Evolutionary conservation across 2,329 filamentous ascomycete genomes (phyloP).

Genomic region (Camillea tinctor): DNA sequence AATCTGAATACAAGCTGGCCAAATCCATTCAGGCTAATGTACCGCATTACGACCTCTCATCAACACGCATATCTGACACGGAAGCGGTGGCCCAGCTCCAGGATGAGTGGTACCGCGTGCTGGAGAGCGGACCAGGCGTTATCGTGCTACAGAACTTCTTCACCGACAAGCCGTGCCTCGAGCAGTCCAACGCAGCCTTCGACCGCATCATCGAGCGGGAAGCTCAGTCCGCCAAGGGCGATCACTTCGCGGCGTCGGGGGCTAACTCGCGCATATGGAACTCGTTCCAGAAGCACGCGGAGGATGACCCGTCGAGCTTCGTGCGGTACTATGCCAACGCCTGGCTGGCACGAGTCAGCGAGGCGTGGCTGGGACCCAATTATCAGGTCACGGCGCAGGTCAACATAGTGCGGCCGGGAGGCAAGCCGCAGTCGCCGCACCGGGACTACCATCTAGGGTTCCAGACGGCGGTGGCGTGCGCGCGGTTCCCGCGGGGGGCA

Average conservation of each 20-base stretch:
- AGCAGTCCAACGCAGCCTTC: slow-evolving; percentile 48
- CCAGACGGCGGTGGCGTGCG: slow-evolving; percentile 47
- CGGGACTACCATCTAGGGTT: slow-evolving; percentile 66
- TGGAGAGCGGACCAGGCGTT: slow-evolving; percentile 57
- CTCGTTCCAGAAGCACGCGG: slow-evolving; percentile 60
- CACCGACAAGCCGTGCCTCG: slow-evolving; percentile 40
- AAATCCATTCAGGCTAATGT: slow-evolving; percentile 13
- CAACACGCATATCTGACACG: slow-evolving; percentile 21
- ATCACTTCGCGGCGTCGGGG: slow-evolving; percentile 58
- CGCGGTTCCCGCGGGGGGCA: slow-evolving; percentile 48
- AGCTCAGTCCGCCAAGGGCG: slow-evolving; percentile 43
- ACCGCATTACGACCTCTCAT: slow-evolving; percentile 26
- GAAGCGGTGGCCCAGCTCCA: slow-evolving; percentile 40
- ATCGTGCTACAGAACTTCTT: slow-evolving; percentile 57
- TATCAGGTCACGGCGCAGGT: slow-evolving; percentile 62
- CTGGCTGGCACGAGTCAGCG: slow-evolving; percentile 51
- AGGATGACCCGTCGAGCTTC: slow-evolving; percentile 52
- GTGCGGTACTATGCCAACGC: slow-evolving; percentile 59
- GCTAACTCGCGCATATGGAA: slow-evolving; percentile 65
- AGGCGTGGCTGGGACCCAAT: slow-evolving; percentile 57
- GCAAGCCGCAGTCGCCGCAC: slow-evolving; percentile 55
- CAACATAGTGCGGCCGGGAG: slow-evolving; percentile 61
- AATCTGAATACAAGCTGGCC: slow-evolving; percentile 10
- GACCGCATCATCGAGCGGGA: slow-evolving; percentile 45
- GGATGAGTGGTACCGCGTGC: slow-evolving; percentile 59